Evolutionary conservation across 371 early-diverging fungal species (phyloP), one percentile per base, ranked within the genome.

Genomic region (Mucor indicus): DNA sequence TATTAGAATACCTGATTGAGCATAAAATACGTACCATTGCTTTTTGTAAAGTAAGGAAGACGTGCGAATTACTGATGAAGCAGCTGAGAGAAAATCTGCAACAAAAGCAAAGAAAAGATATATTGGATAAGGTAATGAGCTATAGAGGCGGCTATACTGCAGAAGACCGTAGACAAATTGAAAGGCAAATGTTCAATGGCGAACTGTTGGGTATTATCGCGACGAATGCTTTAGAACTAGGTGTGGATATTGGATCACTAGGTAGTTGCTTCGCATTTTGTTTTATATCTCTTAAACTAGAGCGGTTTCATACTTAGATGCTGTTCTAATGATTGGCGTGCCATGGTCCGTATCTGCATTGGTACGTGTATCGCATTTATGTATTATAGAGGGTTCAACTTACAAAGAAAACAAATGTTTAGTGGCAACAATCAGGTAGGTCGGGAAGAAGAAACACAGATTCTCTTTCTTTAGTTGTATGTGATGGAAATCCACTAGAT

Each of bases 181-280:
- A 89, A 53, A 53, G 49, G 4, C 57, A 60, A 38, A 49, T 88
- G 57, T 83, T 83, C 50, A 30, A 46, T 12, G 83, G 83, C 8
- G 59, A 72, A 11, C 41, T 83, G 4, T 43, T 69, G 15, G 63
- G 69, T 16, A 80, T 88, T 4, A 68, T 87, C 2, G 73, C 86
- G 3, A 88, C 89, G 5, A 85, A 73, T 38, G 89, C 89, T 0
- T 60, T 88, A 23, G 89, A 88, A 48, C 51, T 88, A 13, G 89
- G 89, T 11, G 72, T 88, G 5, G 86, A 88, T 57, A 79, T 87
- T 40, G 89, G 89, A 2, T 43, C 60, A 10, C 54, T 82, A 20
- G 81, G 75, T 69, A 69, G 17, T 16, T 29, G 20, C 22, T 25
- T 32, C 13, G n/a, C 12, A 16, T 3, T 15, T n/a, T 13, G 1